phyloP scores from a whole-genome alignment of 2,329 filamentous ascomycete species.

The Thelonectria blattea region DNA sequence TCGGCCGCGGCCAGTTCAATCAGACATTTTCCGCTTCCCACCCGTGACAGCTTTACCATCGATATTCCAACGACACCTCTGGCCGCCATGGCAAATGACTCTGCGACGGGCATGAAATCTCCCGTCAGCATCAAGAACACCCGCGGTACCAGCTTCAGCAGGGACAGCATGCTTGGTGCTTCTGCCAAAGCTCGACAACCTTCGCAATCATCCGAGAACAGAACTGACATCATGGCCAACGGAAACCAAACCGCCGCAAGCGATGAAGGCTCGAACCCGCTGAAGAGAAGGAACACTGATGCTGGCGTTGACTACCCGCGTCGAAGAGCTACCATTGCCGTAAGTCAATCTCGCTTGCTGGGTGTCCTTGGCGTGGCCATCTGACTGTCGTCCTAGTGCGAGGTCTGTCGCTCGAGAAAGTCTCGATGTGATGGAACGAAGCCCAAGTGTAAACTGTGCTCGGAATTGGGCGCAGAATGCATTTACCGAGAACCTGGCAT shows the following conservation, averaged over 20 bases:
- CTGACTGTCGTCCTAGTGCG: slow-evolving; percentile 61
- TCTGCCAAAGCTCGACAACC: slow-evolving; percentile 61
- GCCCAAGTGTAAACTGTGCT: slow-evolving; percentile 84
- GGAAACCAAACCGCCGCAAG: slow-evolving; percentile 52
- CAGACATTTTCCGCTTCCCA: slow-evolving; percentile 53
- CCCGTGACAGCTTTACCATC: slow-evolving; percentile 55
- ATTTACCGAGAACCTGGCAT: slow-evolving; percentile 85
- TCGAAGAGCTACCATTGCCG: slow-evolving; percentile 69
- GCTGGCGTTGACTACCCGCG: slow-evolving; percentile 68
- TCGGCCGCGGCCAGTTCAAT: slow-evolving; percentile 48
- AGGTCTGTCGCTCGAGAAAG: slow-evolving; percentile 81
- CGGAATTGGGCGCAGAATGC: slow-evolving; percentile 81
- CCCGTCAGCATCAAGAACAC: slow-evolving; percentile 55
- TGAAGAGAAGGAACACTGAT: slow-evolving; percentile 68
- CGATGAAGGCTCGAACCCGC: slow-evolving; percentile 63
- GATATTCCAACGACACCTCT: slow-evolving; percentile 56
- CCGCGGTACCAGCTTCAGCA: slow-evolving; percentile 54
- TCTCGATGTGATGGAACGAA: slow-evolving; percentile 80
- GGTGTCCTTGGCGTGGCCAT: not conserved
- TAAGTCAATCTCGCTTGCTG: slow-evolving; percentile 47
- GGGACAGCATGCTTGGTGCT: slow-evolving; percentile 60
- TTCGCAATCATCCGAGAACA: slow-evolving; percentile 60
- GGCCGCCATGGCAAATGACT: slow-evolving; percentile 48
- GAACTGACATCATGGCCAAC: slow-evolving; percentile 50
- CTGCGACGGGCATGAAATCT: slow-evolving; percentile 54